Conservation (phyloP, 225 moss, liverwort and hornwort species). For the Neckera pumila region DNA sequence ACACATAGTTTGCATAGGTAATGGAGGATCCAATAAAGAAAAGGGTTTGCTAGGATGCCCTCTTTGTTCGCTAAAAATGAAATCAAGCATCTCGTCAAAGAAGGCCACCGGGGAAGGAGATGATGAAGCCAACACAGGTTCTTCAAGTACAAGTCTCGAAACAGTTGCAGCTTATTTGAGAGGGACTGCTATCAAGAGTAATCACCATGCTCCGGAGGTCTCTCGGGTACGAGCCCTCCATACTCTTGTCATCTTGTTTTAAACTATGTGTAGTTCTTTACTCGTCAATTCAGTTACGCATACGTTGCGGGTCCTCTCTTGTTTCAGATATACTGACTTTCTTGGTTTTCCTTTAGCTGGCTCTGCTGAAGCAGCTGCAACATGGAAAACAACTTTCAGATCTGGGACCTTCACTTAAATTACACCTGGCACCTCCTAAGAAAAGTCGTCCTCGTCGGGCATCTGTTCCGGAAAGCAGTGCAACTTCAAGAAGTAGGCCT, state of each 20-base stretch:
- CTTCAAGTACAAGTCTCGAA: not conserved
- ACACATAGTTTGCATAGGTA: conserved; percentile 31
- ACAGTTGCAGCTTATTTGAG: conserved; percentile 7
- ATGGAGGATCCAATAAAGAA: not conserved
- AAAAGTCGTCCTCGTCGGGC: conserved; percentile 17
- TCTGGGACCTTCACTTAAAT: conserved; percentile 49
- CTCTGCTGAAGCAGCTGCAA: conserved; percentile 65
- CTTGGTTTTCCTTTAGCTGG: conserved; percentile 41
- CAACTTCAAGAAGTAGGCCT: conserved; percentile 19
- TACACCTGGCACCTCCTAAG: conserved; percentile 58
- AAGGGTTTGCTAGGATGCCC: conserved; percentile 18
- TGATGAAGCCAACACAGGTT: not conserved
- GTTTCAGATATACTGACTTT: not conserved
- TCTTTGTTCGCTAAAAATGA: conserved; percentile 32
- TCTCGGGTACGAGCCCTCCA: conserved; percentile 26
- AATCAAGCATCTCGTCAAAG: conserved; percentile 10
- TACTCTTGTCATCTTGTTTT: not conserved
- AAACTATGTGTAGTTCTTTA: not conserved
- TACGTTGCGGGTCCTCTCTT: not conserved
- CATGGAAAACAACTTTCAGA: conserved; percentile 53
- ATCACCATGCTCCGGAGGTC: not conserved
- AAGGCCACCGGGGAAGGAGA: not conserved
- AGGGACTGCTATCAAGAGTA: not conserved
- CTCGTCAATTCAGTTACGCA: not conserved
- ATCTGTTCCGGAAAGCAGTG: conserved; percentile 13